Evolutionary conservation across 371 early-diverging fungal genomes (phyloP).

Genomic region (Mucor racemosus): DNA sequence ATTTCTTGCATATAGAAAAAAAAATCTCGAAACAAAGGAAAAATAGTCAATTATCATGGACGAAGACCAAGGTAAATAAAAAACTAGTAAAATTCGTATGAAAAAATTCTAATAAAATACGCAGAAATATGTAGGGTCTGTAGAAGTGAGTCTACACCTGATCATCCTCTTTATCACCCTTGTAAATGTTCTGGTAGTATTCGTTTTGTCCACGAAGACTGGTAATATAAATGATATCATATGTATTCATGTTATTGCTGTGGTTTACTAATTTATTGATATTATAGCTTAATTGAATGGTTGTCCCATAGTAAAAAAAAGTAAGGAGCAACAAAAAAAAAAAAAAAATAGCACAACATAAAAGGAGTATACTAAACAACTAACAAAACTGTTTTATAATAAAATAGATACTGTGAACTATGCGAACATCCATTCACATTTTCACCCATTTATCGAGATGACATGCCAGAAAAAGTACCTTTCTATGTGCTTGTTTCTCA

Average conservation of each 20-base stretch:
- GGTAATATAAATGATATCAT: conserved; percentile 30
- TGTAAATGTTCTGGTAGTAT: conserved; percentile 83
- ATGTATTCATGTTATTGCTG: not conserved
- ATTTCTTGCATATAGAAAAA: not conserved
- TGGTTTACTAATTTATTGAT: not conserved
- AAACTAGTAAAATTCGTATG: not conserved
- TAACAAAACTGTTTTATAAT: not conserved
- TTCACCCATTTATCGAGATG: conserved; percentile 74
- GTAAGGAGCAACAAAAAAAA: conserved; percentile 35
- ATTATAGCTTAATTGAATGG: conserved; percentile 79
- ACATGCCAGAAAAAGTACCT: conserved; percentile 74
- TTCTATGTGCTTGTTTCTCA: conserved; percentile 54
- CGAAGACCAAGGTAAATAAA: conserved; percentile 25
- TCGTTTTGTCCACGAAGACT: conserved; percentile 76
- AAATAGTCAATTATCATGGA: conserved; percentile 17
- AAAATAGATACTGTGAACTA: conserved; percentile 79
- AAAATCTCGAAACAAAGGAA: not conserved
- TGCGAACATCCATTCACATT: conserved; percentile 84
- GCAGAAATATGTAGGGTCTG: conserved; percentile 76
- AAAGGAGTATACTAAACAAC: not conserved
- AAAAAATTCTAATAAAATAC: not conserved
- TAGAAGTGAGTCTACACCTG: conserved; percentile 64
- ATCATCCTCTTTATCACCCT: conserved; percentile 74
- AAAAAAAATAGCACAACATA: conserved; percentile 60
- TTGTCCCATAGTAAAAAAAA: conserved; percentile 78